Percentiles rank a stretch among this genome's conserved stretches.
Evolutionary conservation across 345 rosid genomes (phyloP).

Genomic region (Populus euphratica): DNA sequence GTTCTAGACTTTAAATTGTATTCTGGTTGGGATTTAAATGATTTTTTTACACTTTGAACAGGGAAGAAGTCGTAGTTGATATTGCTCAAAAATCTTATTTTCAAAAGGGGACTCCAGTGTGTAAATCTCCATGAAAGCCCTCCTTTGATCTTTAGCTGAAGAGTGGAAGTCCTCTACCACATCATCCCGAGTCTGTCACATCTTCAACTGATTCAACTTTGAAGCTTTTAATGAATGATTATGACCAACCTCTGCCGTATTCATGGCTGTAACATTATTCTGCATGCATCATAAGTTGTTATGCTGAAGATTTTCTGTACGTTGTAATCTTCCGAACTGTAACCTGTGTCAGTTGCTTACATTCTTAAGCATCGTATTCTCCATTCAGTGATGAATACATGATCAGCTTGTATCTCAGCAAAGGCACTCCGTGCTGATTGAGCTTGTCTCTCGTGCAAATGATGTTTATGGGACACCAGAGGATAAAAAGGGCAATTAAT

Average conservation of each 20-base stretch:
- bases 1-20: not conserved
- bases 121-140: not conserved
- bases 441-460: not conserved
- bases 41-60: slow-evolving; percentile 14
- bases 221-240: slow-evolving; percentile 1
- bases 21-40: not conserved
- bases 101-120: not conserved
- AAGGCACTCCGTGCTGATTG: not conserved
- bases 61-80: slow-evolving; percentile 25
- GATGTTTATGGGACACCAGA: not conserved
- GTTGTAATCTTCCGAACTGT: not conserved
- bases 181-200: not conserved
- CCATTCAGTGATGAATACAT: not conserved
- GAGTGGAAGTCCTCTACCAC: not conserved
- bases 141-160: not conserved
- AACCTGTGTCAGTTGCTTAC: not conserved
- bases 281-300: slow-evolving; percentile 9
- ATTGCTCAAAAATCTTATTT: not conserved
- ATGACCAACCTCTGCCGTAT: not conserved
- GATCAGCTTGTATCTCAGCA: not conserved
- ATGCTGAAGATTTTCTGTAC: slow-evolving; percentile 2
- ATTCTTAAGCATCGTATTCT: not conserved
- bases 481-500: not conserved
- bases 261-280: slow-evolving; percentile 8
- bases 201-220: not conserved